Conservation (phyloP, 2,329 filamentous ascomycete species). For the Dichotomopilus funicola region DNA sequence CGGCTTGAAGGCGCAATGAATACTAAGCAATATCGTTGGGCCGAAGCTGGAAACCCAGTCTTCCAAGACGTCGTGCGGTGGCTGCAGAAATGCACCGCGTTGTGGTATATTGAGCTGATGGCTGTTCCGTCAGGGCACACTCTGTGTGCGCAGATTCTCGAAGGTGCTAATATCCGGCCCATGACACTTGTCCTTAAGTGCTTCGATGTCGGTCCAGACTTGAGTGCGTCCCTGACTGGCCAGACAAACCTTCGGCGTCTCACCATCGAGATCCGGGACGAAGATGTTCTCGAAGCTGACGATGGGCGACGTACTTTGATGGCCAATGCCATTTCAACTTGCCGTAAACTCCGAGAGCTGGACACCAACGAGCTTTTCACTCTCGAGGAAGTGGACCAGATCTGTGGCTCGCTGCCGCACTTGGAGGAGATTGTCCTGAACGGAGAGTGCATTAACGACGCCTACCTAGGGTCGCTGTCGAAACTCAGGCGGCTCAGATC, state of each 20-base stretch:
- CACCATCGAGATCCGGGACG: slow-evolving; percentile 19
- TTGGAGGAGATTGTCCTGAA: slow-evolving; percentile 53
- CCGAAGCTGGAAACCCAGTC: slow-evolving; percentile 16
- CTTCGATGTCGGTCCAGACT: slow-evolving; percentile 41
- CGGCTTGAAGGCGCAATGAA: slow-evolving; percentile 27
- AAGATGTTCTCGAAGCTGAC: slow-evolving; percentile 18
- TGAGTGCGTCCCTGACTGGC: slow-evolving; percentile 45
- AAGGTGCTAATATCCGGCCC: slow-evolving; percentile 38
- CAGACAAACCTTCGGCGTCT: slow-evolving; percentile 40
- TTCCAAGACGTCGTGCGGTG: slow-evolving; percentile 29
- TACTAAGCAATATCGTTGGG: slow-evolving; percentile 19
- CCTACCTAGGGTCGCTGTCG: slow-evolving; percentile 33
- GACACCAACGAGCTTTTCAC: slow-evolving; percentile 45
- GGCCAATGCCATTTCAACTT: slow-evolving; percentile 38
- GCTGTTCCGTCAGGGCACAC: slow-evolving; percentile 45
- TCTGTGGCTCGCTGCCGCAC: slow-evolving; percentile 39
- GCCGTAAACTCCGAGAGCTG: slow-evolving; percentile 47
- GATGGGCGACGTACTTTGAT: slow-evolving; percentile 31
- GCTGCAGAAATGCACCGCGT: slow-evolving; percentile 35
- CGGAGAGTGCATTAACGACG: slow-evolving; percentile 46
- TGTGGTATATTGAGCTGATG: slow-evolving; percentile 45
- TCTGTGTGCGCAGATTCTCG: slow-evolving; percentile 44
- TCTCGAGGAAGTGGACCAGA: slow-evolving; percentile 40
- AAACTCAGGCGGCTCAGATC: slow-evolving; percentile 41
- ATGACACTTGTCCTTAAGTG: slow-evolving; percentile 41